phyloP scores from a whole-genome alignment of 495 filamentous ascomycete species.

The Penicillium cinerascens region DNA sequence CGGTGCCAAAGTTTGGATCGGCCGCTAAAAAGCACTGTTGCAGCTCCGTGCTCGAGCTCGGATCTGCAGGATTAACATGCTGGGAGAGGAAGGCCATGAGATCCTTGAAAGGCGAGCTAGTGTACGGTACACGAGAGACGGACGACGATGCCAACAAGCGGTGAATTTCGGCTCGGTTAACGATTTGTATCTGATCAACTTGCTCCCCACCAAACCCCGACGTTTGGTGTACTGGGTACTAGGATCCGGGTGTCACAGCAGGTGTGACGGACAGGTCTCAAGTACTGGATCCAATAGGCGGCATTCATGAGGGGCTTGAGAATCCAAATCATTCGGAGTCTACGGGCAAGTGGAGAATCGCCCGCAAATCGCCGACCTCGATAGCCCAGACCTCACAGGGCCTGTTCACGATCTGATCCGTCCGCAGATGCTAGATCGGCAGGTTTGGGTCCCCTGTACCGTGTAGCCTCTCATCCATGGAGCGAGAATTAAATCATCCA shows the following conservation, averaged over 20 bases:
- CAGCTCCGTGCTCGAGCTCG: neutral
- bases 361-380: slow-evolving; percentile 26
- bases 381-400: slow-evolving; percentile 13
- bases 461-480: no score
- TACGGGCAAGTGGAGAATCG: slow-evolving; percentile 18
- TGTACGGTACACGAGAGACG: neutral
- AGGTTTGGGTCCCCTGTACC: slow-evolving; percentile 2
- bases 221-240: slow-evolving; percentile 2
- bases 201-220: neutral
- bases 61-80: slow-evolving; percentile 7
- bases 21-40: slow-evolving; percentile 16
- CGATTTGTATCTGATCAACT: slow-evolving; percentile 25
- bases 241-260: slow-evolving; percentile 13
- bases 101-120: slow-evolving; percentile 3
- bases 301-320: neutral
- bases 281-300: neutral
- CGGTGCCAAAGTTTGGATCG: slow-evolving; percentile 24
- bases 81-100: neutral
- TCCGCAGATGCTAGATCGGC: slow-evolving; percentile 27
- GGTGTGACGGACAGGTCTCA: neutral
- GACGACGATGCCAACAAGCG: slow-evolving; percentile 22
- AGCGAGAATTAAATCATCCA: slow-evolving; percentile 13
- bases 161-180: slow-evolving; percentile 18
- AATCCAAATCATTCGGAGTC: slow-evolving; percentile 3
- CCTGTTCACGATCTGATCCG: slow-evolving; percentile 27